A percentile compares a stretch with the other conserved stretches of the same genome.
Conservation (phyloP, 306 rosid species). For the Rosa rugosa region DNA sequence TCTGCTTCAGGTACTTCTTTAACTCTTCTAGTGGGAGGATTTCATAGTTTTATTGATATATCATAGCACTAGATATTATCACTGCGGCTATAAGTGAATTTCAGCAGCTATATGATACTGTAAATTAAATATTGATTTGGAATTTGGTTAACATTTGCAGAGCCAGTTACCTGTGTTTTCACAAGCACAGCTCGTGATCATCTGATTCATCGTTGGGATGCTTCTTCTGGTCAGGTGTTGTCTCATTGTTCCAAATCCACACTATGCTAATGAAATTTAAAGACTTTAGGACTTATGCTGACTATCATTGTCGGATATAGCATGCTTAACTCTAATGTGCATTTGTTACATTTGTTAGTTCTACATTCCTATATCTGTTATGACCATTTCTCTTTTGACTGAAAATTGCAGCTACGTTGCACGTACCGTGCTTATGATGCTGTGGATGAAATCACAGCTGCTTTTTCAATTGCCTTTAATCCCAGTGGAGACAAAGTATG, state of each 20-base stretch:
- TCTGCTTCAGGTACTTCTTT: slow-evolving; percentile 73
- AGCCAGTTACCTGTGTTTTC: slow-evolving; percentile 76
- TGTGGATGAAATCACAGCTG: slow-evolving; percentile 92
- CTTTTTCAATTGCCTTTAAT: slow-evolving; percentile 89
- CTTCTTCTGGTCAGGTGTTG: slow-evolving; percentile 78
- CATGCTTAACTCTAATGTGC: background rate
- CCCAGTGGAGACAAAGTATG: slow-evolving; percentile 89
- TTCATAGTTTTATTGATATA: background rate
- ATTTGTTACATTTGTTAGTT: slow-evolving; percentile 21
- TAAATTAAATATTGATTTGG: slow-evolving; percentile 27
- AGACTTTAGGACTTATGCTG: background rate
- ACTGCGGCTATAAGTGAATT: background rate
- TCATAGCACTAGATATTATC: background rate
- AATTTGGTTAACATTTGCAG: slow-evolving; percentile 48
- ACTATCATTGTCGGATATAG: background rate
- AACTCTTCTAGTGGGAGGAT: slow-evolving; percentile 4
- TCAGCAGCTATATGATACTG: slow-evolving; percentile 3
- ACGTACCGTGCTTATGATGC: slow-evolving; percentile 96
- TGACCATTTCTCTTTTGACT: slow-evolving; percentile 18
- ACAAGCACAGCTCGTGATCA: slow-evolving; percentile 86
- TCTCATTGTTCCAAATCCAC: background rate
- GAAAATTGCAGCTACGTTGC: slow-evolving; percentile 78
- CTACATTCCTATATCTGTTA: slow-evolving; percentile 17
- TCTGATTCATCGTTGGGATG: slow-evolving; percentile 99
- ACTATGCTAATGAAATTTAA: background rate